A percentile compares a stretch with the other conserved stretches of the same genome.
These are phyloP conservation scores for Nectriaceae sp. DNA, from an alignment of 2,329 filamentous ascomycete species.

Conservation along the genomic window DNA sequence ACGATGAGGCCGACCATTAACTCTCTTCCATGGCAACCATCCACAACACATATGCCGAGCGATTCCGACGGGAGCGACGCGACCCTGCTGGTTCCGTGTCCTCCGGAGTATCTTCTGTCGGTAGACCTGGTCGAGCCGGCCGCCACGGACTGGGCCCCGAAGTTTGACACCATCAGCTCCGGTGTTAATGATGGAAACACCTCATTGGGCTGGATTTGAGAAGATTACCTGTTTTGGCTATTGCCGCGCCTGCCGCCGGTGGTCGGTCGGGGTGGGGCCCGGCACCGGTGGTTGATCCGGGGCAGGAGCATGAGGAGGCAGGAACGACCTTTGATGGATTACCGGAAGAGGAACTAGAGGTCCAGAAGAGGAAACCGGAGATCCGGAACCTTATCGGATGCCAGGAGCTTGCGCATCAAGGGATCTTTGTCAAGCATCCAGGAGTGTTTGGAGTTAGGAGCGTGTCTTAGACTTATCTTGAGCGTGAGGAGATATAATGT, in stretches of 20 bases:
- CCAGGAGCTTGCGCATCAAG: no score
- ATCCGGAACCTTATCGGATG: no score
- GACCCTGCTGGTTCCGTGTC: slow-evolving; percentile 12
- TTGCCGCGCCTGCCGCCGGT: no score
- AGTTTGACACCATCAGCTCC: slow-evolving; percentile 6
- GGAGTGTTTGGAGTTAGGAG: no score
- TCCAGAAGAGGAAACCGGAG: no score
- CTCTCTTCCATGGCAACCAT: slow-evolving; percentile 4
- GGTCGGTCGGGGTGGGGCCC: neutral
- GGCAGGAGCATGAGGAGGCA: neutral
- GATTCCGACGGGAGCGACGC: slow-evolving; percentile 8
- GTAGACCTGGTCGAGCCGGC: slow-evolving; percentile 15
- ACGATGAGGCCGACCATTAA: slow-evolving; percentile 12
- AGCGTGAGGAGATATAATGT: no score
- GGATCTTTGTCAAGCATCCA: no score
- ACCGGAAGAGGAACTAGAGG: neutral
- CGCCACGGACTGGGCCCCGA: slow-evolving; percentile 13
- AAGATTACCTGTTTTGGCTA: neutral
- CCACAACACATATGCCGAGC: neutral
- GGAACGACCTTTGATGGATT: neutral
- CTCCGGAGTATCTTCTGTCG: slow-evolving; percentile 15
- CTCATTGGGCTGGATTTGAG: neutral
- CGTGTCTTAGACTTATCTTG: no score
- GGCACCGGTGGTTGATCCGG: neutral
- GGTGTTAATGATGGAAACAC: no score